Conservation (phyloP, 495 filamentous ascomycete genomes). For the Apiosordaria backusii region DNA sequence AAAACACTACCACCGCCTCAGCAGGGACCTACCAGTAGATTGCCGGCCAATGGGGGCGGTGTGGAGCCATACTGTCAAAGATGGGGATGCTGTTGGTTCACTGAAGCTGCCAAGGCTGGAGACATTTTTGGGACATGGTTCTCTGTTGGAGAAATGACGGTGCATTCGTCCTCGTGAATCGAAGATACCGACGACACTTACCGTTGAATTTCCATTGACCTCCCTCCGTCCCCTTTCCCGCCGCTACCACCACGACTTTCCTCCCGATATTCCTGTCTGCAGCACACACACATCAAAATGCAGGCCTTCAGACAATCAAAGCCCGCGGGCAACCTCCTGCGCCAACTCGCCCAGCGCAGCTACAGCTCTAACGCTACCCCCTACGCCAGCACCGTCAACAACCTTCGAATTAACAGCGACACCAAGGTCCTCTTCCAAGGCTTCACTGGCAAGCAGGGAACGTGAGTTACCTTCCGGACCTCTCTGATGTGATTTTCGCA, state of each 20-base stretch:
- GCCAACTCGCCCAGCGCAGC: slow-evolving; percentile 52
- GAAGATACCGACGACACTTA: slow-evolving; percentile 2
- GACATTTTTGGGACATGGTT: slow-evolving; percentile 14
- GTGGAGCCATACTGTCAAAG: slow-evolving; percentile 8
- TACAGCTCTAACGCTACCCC: slow-evolving; percentile 65
- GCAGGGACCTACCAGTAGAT: too few species aligned
- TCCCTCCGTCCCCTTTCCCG: background rate
- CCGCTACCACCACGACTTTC: background rate
- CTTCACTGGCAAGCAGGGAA: slow-evolving; percentile 98
- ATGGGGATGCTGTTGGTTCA: slow-evolving; percentile 8
- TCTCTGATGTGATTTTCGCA: background rate
- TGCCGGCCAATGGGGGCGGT: slow-evolving; percentile 4
- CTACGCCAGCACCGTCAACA: slow-evolving; percentile 80
- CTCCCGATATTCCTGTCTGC: background rate
- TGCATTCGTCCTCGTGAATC: slow-evolving; percentile 4
- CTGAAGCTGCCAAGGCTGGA: slow-evolving; percentile 12
- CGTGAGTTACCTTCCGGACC: slow-evolving; percentile 58
- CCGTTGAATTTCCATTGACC: background rate
- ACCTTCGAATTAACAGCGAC: slow-evolving; percentile 86
- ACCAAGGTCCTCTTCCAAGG: slow-evolving; percentile 97
- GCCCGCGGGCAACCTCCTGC: slow-evolving; percentile 43
- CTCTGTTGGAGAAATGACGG: slow-evolving; percentile 23
- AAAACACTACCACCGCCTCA: slow-evolving; percentile 18
- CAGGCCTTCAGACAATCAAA: slow-evolving; percentile 48
- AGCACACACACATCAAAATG: slow-evolving; percentile 29